Percentiles rank a stretch among this genome's conserved stretches.
Evolutionary conservation across 73 alveolate species (phyloP).

Genomic region (Blepharisma japonicum): DNA sequence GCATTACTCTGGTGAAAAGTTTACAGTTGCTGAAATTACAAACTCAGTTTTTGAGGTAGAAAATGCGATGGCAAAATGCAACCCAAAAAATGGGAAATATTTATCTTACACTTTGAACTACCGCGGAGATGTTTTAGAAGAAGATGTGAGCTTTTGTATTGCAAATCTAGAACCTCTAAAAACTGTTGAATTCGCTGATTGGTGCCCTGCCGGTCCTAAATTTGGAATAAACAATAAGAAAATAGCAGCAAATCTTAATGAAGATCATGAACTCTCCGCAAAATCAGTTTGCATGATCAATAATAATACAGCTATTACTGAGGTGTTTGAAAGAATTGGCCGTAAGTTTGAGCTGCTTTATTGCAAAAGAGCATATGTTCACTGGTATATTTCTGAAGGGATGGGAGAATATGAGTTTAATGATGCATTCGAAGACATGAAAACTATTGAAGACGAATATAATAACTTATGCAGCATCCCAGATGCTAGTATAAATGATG

Average conservation of each 20-base stretch:
- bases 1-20: conserved; percentile 37
- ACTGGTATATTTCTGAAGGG: conserved; percentile 71
- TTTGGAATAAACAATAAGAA: conserved; percentile 96
- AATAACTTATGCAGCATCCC: no score
- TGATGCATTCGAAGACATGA: no score
- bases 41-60: conserved; percentile 33
- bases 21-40: conserved; percentile 38
- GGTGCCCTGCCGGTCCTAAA: conserved; percentile 98
- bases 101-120: conserved; percentile 41
- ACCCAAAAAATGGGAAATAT: conserved; percentile 46
- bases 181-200: conserved; percentile 96
- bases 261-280: conserved; percentile 90
- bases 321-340: conserved; percentile 61
- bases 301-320: conserved; percentile 66
- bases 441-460: no score
- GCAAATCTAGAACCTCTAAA: conserved; percentile 79
- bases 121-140: conserved; percentile 63
- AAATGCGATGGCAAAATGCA: conserved; percentile 36
- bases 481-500: no score
- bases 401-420: conserved; percentile 36
- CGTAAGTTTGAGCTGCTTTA: conserved; percentile 74
- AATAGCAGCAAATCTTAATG: conserved; percentile 96
- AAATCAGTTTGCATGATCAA: conserved; percentile 77
- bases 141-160: conserved; percentile 61
- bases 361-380: conserved; percentile 61